These are phyloP conservation scores for Plasmodium berghei DNA, from an alignment of 169 alveolate species.

Conservation along the genomic window DNA sequence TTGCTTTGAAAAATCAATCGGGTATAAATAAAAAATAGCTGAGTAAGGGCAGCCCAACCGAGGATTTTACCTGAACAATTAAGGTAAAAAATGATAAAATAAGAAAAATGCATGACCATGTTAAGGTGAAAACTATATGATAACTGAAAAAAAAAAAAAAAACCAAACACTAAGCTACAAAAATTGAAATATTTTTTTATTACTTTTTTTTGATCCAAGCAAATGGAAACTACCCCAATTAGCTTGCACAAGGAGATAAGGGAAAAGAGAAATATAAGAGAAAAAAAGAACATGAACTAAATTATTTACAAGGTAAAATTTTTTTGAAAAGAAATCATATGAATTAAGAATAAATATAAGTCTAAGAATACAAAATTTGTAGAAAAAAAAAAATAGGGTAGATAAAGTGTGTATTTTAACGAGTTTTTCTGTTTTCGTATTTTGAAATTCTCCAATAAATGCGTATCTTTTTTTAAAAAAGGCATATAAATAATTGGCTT, in stretches of 20 bases:
- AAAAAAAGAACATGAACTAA: constrained; percentile 54
- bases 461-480: constrained; percentile 76
- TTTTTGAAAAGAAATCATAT: constrained; percentile 42
- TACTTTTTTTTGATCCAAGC: constrained; percentile 50
- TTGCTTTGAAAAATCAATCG: constrained; percentile 57
- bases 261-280: constrained; percentile 36
- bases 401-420: constrained; percentile 68
- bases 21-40: constrained; percentile 52
- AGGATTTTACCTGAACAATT: constrained; percentile 42
- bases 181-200: background rate
- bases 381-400: constrained; percentile 64
- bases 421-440: constrained; percentile 54
- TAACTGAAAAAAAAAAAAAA: no score
- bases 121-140: background rate
- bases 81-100: background rate
- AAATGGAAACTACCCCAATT: constrained; percentile 76
- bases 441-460: constrained; percentile 73
- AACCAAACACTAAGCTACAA: no score
- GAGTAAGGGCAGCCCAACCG: constrained; percentile 32
- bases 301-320: constrained; percentile 25
- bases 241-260: constrained; percentile 71
- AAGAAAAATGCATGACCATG: background rate
- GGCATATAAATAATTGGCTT: constrained; percentile 40
- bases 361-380: constrained; percentile 59
- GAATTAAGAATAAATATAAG: constrained; percentile 69